These are phyloP conservation scores for Pseudogymnoascus sp. DNA, from an alignment of 2,329 filamentous ascomycete genomes.

Conservation along the genomic window DNA sequence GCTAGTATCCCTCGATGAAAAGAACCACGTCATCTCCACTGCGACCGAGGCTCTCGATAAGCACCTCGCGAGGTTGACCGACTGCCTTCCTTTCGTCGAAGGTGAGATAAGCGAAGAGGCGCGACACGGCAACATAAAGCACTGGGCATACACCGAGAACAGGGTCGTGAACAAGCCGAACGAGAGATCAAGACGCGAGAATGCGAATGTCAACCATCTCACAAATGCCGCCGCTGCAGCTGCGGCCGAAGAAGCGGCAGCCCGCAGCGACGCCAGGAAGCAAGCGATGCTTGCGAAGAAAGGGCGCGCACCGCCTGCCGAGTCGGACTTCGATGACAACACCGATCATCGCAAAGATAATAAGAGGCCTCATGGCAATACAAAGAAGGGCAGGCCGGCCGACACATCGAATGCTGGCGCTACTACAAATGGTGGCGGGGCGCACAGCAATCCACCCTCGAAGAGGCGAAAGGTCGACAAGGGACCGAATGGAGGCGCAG, in stretches of 20 bases:
- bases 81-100: conserved; percentile 79
- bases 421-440: conserved; percentile 47
- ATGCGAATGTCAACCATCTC: conserved; percentile 61
- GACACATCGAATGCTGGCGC: conserved; percentile 47
- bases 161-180: conserved; percentile 57
- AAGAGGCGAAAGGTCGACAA: conserved; percentile 83
- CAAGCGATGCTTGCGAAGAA: conserved; percentile 73
- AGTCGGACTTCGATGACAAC: conserved; percentile 72
- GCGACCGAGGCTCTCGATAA: conserved; percentile 83
- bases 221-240: conserved; percentile 63
- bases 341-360: conserved; percentile 45
- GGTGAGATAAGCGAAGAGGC: conserved; percentile 90
- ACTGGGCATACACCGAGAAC: conserved; percentile 93
- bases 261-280: conserved; percentile 75
- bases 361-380: conserved; percentile 55
- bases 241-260: conserved; percentile 74
- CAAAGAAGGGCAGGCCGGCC: conserved; percentile 55
- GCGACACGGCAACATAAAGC: conserved; percentile 79
- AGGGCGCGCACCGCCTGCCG: conserved; percentile 44
- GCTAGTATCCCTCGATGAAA: conserved; percentile 87
- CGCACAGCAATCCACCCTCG: conserved; percentile 45
- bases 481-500: conserved; percentile 38
- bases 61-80: conserved; percentile 76
- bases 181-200: conserved; percentile 70
- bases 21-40: conserved; percentile 91